phyloP scores from a whole-genome alignment of 2,329 filamentous ascomycete species.

The Calonectria henricotiae region DNA sequence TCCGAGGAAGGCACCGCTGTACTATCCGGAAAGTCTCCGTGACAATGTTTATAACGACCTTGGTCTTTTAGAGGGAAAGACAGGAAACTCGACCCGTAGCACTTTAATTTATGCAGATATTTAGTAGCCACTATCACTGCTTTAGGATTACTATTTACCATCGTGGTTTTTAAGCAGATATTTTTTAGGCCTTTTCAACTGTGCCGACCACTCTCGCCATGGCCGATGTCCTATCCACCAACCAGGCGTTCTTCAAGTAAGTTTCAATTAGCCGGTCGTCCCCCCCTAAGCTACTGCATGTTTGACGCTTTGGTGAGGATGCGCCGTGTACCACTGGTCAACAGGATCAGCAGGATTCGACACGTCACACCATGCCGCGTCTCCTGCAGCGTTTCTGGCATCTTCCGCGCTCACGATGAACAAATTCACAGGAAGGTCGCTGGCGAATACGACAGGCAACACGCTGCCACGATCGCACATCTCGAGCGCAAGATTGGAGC shows the following conservation, averaged over 20 bases:
- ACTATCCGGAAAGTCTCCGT: conserved; percentile 58
- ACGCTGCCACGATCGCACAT: conserved; percentile 68
- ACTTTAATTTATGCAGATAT: neutral
- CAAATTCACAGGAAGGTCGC: conserved; percentile 52
- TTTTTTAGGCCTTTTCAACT: conserved; percentile 28
- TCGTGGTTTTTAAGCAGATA: neutral
- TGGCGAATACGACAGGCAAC: conserved; percentile 66
- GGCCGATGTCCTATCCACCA: conserved; percentile 55
- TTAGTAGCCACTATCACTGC: neutral
- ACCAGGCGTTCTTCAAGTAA: conserved; percentile 64
- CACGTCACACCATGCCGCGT: conserved; percentile 34
- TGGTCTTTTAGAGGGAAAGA: neutral
- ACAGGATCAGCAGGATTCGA: conserved; percentile 30
- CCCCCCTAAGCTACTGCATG: conserved; percentile 27
- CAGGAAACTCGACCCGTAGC: neutral
- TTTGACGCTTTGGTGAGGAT: conserved; percentile 26
- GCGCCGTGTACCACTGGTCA: conserved; percentile 20
- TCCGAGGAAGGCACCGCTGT: conserved; percentile 37
- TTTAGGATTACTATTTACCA: neutral
- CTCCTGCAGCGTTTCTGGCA: conserved; percentile 28
- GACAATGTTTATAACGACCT: conserved; percentile 42
- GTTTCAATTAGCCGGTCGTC: conserved; percentile 43
- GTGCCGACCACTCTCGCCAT: conserved; percentile 49
- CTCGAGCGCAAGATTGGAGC: conserved; percentile 71
- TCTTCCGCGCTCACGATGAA: conserved; percentile 41